These are phyloP conservation scores for Coemansia sp. DNA, from an alignment of 192 early-diverging fungal genomes.

Conservation along the genomic window DNA sequence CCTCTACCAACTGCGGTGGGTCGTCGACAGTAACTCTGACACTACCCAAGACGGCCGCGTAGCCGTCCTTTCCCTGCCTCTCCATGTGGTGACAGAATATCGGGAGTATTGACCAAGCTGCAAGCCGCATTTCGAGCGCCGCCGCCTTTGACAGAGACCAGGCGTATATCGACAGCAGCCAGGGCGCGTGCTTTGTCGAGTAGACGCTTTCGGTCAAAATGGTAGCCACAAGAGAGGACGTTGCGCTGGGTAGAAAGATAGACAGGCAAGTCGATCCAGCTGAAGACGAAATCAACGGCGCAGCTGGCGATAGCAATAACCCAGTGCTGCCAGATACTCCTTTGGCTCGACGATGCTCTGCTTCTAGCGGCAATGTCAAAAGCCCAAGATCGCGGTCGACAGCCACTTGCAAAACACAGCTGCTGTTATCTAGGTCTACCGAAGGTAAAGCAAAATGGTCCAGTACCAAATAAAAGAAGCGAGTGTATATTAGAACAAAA, in stretches of 20 bases:
- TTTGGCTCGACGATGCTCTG: background rate
- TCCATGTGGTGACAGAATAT: slow-evolving; percentile 21
- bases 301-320: background rate
- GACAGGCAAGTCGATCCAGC: background rate
- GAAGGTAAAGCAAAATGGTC: background rate
- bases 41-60: slow-evolving; percentile 6
- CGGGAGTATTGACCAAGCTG: slow-evolving; percentile 41
- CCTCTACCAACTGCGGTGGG: slow-evolving; percentile 27
- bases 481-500: slow-evolving; percentile 5
- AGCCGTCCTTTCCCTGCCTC: slow-evolving; percentile 11
- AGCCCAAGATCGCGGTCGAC: slow-evolving; percentile 5
- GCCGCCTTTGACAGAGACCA: slow-evolving; percentile 22
- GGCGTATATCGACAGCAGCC: slow-evolving; percentile 21
- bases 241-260: background rate
- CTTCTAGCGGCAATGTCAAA: slow-evolving; percentile 4
- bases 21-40: slow-evolving; percentile 34
- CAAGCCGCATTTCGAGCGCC: slow-evolving; percentile 13
- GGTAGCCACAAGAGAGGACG: slow-evolving; percentile 12
- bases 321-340: background rate
- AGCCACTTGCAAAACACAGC: background rate
- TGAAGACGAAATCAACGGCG: background rate
- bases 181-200: slow-evolving; percentile 8
- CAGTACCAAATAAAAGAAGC: background rate
- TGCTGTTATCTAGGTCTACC: background rate
- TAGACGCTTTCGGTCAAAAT: slow-evolving; percentile 13